phyloP scores from a whole-genome alignment of 1,139 yeast species.

The Yamadazyma friedrichii region DNA sequence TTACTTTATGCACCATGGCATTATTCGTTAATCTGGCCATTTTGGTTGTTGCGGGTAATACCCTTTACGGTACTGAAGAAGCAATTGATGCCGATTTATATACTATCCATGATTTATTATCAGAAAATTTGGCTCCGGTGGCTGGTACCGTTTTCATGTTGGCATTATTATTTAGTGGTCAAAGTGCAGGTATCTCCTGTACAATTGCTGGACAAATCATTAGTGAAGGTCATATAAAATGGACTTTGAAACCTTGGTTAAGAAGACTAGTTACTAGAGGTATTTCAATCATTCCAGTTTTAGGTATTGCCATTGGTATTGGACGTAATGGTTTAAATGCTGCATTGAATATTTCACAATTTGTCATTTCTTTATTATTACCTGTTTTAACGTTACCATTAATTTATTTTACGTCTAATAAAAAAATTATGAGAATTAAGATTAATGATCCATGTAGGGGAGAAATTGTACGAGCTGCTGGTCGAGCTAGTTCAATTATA shows the following conservation, averaged over 20 bases:
- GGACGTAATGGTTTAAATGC: constrained; percentile 64
- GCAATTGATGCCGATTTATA: constrained; percentile 74
- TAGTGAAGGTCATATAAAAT: constrained; percentile 74
- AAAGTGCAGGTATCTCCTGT: constrained; percentile 80
- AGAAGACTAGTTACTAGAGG: constrained; percentile 69
- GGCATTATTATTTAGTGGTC: constrained; percentile 74
- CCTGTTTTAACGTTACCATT: constrained; percentile 79
- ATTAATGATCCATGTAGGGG: constrained; percentile 11
- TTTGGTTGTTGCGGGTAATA: constrained; percentile 71
- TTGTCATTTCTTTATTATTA: constrained; percentile 65
- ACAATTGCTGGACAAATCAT: constrained; percentile 82
- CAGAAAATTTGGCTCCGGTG: constrained; percentile 58
- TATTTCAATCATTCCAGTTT: constrained; percentile 72
- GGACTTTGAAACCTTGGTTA: constrained; percentile 72
- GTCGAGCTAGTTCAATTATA: no score
- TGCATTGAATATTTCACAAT: constrained; percentile 76
- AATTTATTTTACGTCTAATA: constrained; percentile 68
- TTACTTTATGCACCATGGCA: constrained; percentile 73
- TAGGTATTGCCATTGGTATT: constrained; percentile 56
- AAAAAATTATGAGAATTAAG: constrained; percentile 58
- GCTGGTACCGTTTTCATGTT: constrained; percentile 79
- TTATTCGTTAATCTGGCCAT: constrained; percentile 79
- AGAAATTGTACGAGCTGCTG: no score
- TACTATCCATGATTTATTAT: constrained; percentile 61
- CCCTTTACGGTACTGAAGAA: constrained; percentile 62